Evolutionary conservation across 129 eudicot genomes (phyloP).

Genomic region (Centella asiatica): DNA sequence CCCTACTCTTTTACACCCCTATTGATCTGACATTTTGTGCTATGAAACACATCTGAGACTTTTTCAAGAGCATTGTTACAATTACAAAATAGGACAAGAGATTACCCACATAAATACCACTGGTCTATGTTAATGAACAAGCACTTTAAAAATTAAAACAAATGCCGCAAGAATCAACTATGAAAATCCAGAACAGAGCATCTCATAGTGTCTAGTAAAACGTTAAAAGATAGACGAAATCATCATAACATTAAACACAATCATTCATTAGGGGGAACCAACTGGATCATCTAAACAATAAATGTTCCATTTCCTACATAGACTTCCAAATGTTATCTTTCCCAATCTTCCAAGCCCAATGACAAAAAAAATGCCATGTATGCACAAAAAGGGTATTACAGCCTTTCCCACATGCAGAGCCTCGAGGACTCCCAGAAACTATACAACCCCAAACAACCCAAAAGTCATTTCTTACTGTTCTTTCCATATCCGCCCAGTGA

Average conservation of each 20-base stretch:
- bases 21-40: too few relatives aligned
- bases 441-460: constrained; percentile 10
- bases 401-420: constrained; percentile 3
- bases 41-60: too few relatives aligned
- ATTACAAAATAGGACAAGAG: too few relatives aligned
- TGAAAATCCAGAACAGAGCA: too few relatives aligned
- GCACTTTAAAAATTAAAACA: too few relatives aligned
- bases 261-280: neutral
- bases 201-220: too few relatives aligned
- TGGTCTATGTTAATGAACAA: too few relatives aligned
- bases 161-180: too few relatives aligned
- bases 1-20: too few relatives aligned
- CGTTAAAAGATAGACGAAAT: neutral
- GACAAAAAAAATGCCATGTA: neutral
- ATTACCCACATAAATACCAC: too few relatives aligned
- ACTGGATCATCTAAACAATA: neutral
- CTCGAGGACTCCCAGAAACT: constrained; percentile 6
- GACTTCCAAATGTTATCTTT: constrained; percentile 3
- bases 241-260: neutral
- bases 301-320: constrained; percentile 9
- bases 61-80: too few relatives aligned
- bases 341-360: neutral
- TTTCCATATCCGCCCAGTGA: constrained; percentile 81
- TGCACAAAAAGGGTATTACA: neutral
- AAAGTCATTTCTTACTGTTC: constrained; percentile 26